A percentile compares a stretch with the other conserved stretches of the same genome.
Evolutionary conservation across 2,329 filamentous ascomycete species (phyloP).

Genomic region (Trichoderma sp.): DNA sequence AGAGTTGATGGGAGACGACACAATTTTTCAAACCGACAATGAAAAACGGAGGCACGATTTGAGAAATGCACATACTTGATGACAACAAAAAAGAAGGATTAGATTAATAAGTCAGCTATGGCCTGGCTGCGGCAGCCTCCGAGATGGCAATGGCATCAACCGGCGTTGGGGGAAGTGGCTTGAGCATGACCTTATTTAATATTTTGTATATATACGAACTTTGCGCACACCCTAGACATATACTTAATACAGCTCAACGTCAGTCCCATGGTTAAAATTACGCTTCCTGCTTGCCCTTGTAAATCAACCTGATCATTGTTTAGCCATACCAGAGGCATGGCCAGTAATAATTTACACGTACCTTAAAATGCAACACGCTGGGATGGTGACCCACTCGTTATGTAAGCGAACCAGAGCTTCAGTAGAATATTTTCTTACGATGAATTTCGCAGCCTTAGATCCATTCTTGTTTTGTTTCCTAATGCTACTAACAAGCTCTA

Average conservation of each 20-base stretch:
- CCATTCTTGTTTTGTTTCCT: not conserved
- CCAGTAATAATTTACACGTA: not conserved
- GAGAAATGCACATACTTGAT: not conserved
- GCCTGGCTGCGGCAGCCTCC: conserved; percentile 16
- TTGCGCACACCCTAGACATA: conserved; percentile 33
- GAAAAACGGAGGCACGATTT: not conserved
- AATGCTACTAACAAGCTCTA: not conserved
- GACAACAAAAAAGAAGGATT: conserved; percentile 1
- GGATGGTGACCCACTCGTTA: not conserved
- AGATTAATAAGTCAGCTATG: conserved; percentile 22
- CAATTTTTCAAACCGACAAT: not conserved
- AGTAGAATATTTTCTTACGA: not conserved
- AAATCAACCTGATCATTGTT: not conserved
- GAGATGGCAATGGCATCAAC: conserved; percentile 21
- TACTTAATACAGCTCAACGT: conserved; percentile 37
- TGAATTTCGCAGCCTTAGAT: not conserved
- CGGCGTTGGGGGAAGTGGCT: conserved; percentile 21
- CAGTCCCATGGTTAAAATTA: conserved; percentile 26
- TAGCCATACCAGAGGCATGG: not conserved
- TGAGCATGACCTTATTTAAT: conserved; percentile 20
- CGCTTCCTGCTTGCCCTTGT: not conserved
- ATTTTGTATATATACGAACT: conserved; percentile 22
- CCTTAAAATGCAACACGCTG: not conserved
- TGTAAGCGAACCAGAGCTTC: not conserved
- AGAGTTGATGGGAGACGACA: not conserved